Percentiles rank a stretch among this genome's conserved stretches.
These are phyloP conservation scores for Choiromyces venosus DNA, from an alignment of 495 filamentous ascomycete species.

Conservation along the genomic window DNA sequence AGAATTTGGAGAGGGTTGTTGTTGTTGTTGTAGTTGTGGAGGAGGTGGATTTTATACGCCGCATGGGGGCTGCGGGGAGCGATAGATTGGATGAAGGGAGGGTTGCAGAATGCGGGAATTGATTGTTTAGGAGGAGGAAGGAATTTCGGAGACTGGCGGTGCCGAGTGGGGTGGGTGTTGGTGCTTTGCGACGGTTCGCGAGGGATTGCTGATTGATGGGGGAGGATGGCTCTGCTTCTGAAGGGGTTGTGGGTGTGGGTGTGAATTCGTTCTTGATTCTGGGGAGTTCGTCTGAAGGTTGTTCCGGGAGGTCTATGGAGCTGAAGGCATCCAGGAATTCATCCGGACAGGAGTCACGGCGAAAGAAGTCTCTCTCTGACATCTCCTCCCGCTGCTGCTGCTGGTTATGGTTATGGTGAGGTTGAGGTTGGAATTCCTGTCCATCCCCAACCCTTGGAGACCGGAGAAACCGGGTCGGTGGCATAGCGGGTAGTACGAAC, in stretches of 20 bases:
- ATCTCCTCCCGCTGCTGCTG: background rate
- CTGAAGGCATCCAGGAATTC: conserved; percentile 37
- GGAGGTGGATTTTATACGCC: conserved; percentile 29
- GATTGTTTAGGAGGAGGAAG: background rate
- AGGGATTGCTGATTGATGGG: conserved; percentile 20
- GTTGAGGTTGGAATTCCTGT: conserved; percentile 5
- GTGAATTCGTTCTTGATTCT: background rate
- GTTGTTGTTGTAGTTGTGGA: background rate
- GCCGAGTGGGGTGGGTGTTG: conserved; percentile 23
- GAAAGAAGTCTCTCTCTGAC: conserved; percentile 5
- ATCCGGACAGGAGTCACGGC: conserved; percentile 33
- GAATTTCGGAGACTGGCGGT: conserved; percentile 26
- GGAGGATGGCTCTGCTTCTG: conserved; percentile 3
- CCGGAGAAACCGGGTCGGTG: conserved; percentile 27
- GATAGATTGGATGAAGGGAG: conserved; percentile 7
- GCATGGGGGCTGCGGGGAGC: conserved; percentile 31
- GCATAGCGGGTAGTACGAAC: conserved; percentile 36
- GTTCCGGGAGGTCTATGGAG: conserved; percentile 29
- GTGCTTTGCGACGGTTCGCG: conserved; percentile 27
- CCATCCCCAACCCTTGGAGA: background rate
- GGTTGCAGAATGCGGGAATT: background rate
- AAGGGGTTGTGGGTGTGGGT: too few species aligned
- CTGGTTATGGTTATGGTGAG: conserved; percentile 8
- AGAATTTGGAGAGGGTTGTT: background rate
- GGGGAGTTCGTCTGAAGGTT: conserved; percentile 8